A percentile compares a stretch with the other conserved stretches of the same genome.
Evolutionary conservation across 139 green algal genomes (phyloP).

Genomic region (Picocystis salinarum): DNA sequence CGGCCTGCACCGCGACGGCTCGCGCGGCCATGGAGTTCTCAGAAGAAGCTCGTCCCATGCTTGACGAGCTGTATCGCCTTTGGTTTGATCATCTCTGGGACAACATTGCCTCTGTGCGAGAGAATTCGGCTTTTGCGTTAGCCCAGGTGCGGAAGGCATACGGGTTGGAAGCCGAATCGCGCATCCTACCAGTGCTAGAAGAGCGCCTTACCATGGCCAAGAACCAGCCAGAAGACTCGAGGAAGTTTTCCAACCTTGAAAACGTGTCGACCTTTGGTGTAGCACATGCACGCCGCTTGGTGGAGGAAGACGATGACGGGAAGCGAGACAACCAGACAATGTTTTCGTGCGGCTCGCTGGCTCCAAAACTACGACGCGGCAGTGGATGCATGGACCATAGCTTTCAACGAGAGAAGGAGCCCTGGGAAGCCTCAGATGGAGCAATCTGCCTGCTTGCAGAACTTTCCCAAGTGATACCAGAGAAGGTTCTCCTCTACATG

Average conservation of each 20-base stretch:
- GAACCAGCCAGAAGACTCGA: constrained; percentile 29
- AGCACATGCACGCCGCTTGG: constrained; percentile 10
- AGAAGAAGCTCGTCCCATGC: constrained; percentile 17
- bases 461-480: constrained; percentile 21
- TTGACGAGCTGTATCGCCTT: constrained; percentile 40
- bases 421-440: constrained; percentile 80
- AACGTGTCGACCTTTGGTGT: constrained; percentile 50
- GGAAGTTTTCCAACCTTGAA: constrained; percentile 24
- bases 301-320: constrained; percentile 21
- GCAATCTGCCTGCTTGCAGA: constrained; percentile 57
- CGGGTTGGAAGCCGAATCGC: constrained; percentile 17
- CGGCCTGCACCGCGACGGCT: constrained; percentile 20
- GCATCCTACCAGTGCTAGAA: constrained; percentile 19
- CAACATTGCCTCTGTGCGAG: constrained; percentile 68
- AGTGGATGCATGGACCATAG: constrained; percentile 72
- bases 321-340: constrained; percentile 40
- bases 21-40: constrained; percentile 40
- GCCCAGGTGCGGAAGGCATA: constrained; percentile 26
- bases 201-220: constrained; percentile 38
- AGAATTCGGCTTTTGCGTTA: constrained; percentile 46
- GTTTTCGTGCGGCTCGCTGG: constrained; percentile 48
- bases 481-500: constrained; percentile 21
- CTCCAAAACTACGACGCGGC: constrained; percentile 33
- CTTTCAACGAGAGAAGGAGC: constrained; percentile 36
- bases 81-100: constrained; percentile 72